A percentile compares a stretch with the other conserved stretches of the same genome.
Evolutionary conservation across 352 stramenopile genomes (phyloP).

Genomic region (Thraustochytrium striatum): DNA sequence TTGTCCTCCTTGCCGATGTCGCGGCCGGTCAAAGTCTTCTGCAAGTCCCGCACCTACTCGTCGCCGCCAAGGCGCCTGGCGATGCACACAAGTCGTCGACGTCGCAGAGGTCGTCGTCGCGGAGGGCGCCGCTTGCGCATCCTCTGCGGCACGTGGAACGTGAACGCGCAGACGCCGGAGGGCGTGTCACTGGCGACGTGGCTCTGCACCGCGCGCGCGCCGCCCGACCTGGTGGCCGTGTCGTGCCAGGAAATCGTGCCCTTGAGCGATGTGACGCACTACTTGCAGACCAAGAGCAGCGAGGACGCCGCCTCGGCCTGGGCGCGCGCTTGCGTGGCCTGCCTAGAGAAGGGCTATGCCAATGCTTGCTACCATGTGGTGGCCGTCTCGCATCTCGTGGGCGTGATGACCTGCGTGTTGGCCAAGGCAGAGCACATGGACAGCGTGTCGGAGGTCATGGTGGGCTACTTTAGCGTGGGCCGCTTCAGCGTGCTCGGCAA

Average conservation of each 20-base stretch:
- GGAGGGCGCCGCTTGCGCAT: no score
- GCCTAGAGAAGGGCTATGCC: not conserved
- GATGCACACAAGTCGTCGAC: no score
- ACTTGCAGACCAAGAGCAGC: constrained; percentile 3
- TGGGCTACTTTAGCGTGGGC: constrained; percentile 69
- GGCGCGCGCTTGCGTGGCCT: not conserved
- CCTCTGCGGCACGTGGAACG: constrained; percentile 41
- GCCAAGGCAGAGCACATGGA: not conserved
- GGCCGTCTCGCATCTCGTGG: constrained; percentile 17
- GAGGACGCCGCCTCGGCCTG: constrained; percentile 10
- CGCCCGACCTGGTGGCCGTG: constrained; percentile 30
- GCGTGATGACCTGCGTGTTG: constrained; percentile 40
- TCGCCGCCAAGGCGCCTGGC: no score
- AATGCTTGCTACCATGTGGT: constrained; percentile 9
- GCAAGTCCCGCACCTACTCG: no score
- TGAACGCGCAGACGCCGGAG: constrained; percentile 25
- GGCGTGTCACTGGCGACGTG: constrained; percentile 22
- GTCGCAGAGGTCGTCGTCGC: no score
- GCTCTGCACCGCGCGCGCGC: constrained; percentile 17
- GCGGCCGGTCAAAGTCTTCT: no score
- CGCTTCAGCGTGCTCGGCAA: constrained; percentile 97
- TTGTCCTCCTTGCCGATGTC: no score
- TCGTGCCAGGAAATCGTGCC: constrained; percentile 43
- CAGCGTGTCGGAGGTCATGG: not conserved
- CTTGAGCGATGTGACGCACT: constrained; percentile 23